These are phyloP conservation scores for Leucocoprinus leucothites DNA, from an alignment of 768 basidiomycete genomes.

Conservation along the genomic window DNA sequence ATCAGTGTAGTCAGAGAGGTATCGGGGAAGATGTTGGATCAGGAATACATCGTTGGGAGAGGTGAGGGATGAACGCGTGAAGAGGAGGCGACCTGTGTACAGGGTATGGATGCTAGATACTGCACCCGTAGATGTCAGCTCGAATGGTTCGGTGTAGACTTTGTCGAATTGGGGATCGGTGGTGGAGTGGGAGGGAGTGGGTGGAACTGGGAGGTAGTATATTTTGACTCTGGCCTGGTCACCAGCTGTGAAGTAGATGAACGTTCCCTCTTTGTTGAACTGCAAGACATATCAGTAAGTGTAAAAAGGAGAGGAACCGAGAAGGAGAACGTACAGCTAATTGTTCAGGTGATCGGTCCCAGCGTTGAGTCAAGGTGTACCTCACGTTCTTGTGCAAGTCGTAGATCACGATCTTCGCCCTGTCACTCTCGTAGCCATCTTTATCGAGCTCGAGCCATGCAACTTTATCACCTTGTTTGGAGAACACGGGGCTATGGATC, in stretches of 20 bases:
- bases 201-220: conserved; percentile 65
- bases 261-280: conserved; percentile 73
- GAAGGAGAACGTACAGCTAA: conserved; percentile 45
- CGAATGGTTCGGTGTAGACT: conserved; percentile 51
- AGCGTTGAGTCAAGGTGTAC: conserved; percentile 73
- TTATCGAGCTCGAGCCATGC: conserved; percentile 87
- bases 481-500: conserved; percentile 70
- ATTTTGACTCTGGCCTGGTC: conserved; percentile 78
- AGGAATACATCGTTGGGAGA: conserved; percentile 80
- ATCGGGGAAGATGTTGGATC: conserved; percentile 38
- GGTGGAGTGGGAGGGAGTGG: conserved; percentile 53
- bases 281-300: conserved; percentile 25
- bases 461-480: conserved; percentile 58
- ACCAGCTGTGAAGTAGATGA: conserved; percentile 72
- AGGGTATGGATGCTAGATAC: conserved; percentile 64
- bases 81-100: conserved; percentile 57
- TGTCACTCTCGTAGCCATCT: conserved; percentile 90
- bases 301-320: background rate
- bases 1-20: conserved; percentile 1
- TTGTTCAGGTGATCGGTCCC: conserved; percentile 78
- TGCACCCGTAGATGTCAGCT: conserved; percentile 55
- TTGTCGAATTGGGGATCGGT: conserved; percentile 45
- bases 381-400: conserved; percentile 66
- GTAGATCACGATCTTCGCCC: conserved; percentile 76
- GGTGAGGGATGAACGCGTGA: conserved; percentile 71